Percentiles rank a stretch among this genome's conserved stretches.
phyloP scores from a whole-genome alignment of 192 early-diverging fungal genomes.

The Coemansia sp. region DNA sequence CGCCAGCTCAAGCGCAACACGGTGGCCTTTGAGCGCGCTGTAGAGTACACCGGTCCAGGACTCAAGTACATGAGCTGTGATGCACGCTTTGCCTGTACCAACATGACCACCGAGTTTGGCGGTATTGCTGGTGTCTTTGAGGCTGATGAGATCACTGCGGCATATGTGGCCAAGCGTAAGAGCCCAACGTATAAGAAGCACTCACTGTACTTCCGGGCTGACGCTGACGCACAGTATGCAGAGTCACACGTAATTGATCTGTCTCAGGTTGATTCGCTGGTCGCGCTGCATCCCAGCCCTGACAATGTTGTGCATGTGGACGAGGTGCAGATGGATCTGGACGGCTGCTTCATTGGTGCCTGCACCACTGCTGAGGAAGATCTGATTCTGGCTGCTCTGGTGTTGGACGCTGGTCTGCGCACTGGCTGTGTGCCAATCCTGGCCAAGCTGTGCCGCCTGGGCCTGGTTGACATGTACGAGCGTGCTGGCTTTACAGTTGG shows the following conservation, averaged over 20 bases:
- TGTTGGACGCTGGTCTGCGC: constrained; percentile 72
- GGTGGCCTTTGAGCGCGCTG: constrained; percentile 75
- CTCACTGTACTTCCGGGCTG: constrained; percentile 73
- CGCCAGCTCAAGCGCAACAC: constrained; percentile 83
- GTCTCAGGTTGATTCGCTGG: constrained; percentile 64
- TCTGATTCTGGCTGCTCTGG: constrained; percentile 72
- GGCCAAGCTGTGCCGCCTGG: constrained; percentile 74
- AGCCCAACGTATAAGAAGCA: constrained; percentile 67
- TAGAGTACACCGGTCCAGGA: constrained; percentile 75
- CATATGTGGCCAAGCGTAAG: constrained; percentile 72
- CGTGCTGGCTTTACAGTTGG: constrained; percentile 73
- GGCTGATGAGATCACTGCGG: constrained; percentile 71
- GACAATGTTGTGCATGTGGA: constrained; percentile 71
- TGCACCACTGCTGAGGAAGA: constrained; percentile 84
- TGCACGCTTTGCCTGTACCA: constrained; percentile 76
- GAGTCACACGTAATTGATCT: constrained; percentile 77
- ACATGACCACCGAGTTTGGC: constrained; percentile 86
- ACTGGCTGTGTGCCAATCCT: constrained; percentile 70
- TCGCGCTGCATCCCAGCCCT: constrained; percentile 72
- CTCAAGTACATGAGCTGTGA: constrained; percentile 80
- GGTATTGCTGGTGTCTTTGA: constrained; percentile 82
- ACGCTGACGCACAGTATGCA: constrained; percentile 72
- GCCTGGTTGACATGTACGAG: constrained; percentile 71
- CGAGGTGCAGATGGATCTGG: constrained; percentile 65
- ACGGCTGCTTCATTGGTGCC: constrained; percentile 80